phyloP scores from a whole-genome alignment of 1,139 yeast genomes.

The Blastobotrys malaysiensis region DNA sequence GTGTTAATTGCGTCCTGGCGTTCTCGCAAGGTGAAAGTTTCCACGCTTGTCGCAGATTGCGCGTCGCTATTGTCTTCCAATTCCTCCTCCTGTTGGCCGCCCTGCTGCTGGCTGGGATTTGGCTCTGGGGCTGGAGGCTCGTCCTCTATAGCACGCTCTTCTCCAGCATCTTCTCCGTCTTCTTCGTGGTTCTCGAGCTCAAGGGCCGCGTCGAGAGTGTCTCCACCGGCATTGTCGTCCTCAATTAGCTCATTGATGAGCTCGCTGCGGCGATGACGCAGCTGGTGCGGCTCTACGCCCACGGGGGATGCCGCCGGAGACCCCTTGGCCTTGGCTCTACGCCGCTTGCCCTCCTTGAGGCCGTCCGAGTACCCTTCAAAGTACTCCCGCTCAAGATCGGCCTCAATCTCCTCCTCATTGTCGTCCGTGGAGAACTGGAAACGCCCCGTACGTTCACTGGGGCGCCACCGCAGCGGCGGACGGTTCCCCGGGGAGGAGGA shows the following conservation, averaged over 20 bases:
- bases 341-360: conserved; percentile 36
- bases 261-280: conserved; percentile 18
- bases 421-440: conserved; percentile 53
- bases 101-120: conserved; percentile 14
- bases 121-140: too few relatives aligned
- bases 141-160: background rate
- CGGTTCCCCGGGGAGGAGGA: conserved; percentile 1
- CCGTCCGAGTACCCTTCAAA: conserved; percentile 72
- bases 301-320: background rate
- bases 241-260: conserved; percentile 15
- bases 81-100: conserved; percentile 14
- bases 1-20: conserved; percentile 94
- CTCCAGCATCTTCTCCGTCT: background rate
- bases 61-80: conserved; percentile 29
- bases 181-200: conserved; percentile 2
- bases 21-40: conserved; percentile 83
- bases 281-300: background rate
- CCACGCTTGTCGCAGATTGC: conserved; percentile 44
- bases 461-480: conserved; percentile 20
- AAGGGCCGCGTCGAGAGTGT: background rate
- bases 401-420: conserved; percentile 57
- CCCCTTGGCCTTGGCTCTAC: conserved; percentile 13
- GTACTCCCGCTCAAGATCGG: conserved; percentile 56
- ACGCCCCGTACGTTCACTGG: conserved; percentile 15
- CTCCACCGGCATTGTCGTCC: conserved; percentile 12